Conservation (phyloP, 2,329 filamentous ascomycete genomes). For the Cytospora schulzeri region DNA sequence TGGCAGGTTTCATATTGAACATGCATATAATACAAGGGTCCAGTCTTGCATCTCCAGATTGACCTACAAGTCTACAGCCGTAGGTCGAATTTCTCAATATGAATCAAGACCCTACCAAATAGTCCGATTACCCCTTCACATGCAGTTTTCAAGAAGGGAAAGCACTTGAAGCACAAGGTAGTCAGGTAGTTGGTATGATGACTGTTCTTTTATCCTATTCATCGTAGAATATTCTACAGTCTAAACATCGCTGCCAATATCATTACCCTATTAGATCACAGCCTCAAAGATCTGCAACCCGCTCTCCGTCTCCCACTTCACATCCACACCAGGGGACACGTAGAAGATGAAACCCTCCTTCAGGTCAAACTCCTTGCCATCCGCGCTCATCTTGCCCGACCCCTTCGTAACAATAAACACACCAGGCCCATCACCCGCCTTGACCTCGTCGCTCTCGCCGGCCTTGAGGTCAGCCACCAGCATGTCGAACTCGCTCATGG, state of each 20-base stretch:
- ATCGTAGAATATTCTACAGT: neutral
- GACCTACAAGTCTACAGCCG: too few relatives aligned
- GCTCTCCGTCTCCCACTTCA: slow-evolving; percentile 37
- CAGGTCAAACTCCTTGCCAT: slow-evolving; percentile 54
- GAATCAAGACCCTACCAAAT: too few relatives aligned
- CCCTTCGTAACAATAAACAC: slow-evolving; percentile 66
- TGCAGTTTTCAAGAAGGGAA: too few relatives aligned
- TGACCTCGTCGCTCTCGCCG: slow-evolving; percentile 61
- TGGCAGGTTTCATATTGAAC: too few relatives aligned
- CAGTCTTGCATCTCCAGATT: too few relatives aligned
- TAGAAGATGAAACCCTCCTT: slow-evolving; percentile 68
- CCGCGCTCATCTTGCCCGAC: slow-evolving; percentile 55
- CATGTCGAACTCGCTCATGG: slow-evolving; percentile 73
- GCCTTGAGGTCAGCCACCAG: slow-evolving; percentile 58
- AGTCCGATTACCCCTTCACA: too few relatives aligned
- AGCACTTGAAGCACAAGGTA: neutral
- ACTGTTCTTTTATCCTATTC: neutral
- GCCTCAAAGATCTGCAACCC: slow-evolving; percentile 44
- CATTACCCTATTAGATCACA: neutral
- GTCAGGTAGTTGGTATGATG: neutral
- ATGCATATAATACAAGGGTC: too few relatives aligned
- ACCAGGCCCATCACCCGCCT: slow-evolving; percentile 59
- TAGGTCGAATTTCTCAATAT: too few relatives aligned
- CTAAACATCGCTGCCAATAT: too few relatives aligned
- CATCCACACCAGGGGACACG: slow-evolving; percentile 55